Percentiles rank a stretch among this genome's conserved stretches.
These are phyloP conservation scores for Aegilops speltoides DNA, from an alignment of 176 grass and related monocot genomes.

Conservation along the genomic window DNA sequence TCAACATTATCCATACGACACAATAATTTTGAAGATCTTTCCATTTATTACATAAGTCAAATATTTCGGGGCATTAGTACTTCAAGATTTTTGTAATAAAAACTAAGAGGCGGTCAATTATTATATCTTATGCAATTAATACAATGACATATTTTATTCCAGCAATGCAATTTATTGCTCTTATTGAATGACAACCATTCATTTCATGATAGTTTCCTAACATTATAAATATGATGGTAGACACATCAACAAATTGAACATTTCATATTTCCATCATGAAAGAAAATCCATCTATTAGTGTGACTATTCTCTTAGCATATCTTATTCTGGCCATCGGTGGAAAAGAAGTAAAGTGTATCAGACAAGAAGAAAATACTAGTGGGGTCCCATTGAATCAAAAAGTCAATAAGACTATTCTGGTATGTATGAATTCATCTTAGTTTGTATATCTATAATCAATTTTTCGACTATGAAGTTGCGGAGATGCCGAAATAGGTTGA, in stretches of 20 bases:
- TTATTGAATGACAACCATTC: neutral
- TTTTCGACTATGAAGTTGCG: neutral
- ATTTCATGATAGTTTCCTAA: neutral
- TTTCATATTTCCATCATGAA: neutral
- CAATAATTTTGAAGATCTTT: neutral
- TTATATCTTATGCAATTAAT: neutral
- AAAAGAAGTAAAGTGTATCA: neutral
- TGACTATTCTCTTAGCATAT: neutral
- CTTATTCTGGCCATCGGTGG: neutral
- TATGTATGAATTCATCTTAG: neutral
- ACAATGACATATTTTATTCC: neutral
- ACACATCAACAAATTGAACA: neutral
- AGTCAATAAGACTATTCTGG: neutral
- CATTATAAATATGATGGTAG: neutral
- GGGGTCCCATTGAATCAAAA: neutral
- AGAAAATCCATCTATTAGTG: neutral
- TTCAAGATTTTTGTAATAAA: neutral
- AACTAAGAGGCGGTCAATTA: neutral
- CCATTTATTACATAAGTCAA: neutral
- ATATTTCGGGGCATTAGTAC: neutral
- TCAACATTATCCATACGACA: neutral
- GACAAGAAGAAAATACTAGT: neutral
- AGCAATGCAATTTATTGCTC: neutral
- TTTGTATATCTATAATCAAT: neutral
- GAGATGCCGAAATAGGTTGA: neutral